These are phyloP conservation scores for Amniculicola lignicola DNA, from an alignment of 495 filamentous ascomycete species.

Conservation along the genomic window DNA sequence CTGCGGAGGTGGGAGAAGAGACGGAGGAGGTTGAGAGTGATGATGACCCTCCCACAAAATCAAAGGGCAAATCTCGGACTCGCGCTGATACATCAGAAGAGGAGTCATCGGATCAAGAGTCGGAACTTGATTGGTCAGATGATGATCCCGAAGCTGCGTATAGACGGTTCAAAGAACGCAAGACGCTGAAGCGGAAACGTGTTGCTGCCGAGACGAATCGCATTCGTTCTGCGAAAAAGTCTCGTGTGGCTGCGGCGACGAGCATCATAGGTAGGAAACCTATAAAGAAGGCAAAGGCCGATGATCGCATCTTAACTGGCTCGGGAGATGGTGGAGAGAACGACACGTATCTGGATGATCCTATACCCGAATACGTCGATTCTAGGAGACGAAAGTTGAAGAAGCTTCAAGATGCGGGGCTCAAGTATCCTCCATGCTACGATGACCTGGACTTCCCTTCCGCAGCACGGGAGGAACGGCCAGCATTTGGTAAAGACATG, in stretches of 20 bases:
- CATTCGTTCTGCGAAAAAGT: slow-evolving; percentile 42
- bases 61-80: too few species aligned
- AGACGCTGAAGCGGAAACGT: slow-evolving; percentile 54
- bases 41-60: too few species aligned
- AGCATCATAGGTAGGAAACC: slow-evolving; percentile 38
- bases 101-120: neutral
- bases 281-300: neutral
- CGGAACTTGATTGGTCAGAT: slow-evolving; percentile 35
- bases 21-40: slow-evolving; percentile 26
- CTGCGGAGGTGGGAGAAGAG: slow-evolving; percentile 22
- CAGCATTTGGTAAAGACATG: slow-evolving; percentile 58
- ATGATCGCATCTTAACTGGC: neutral
- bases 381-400: slow-evolving; percentile 53
- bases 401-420: slow-evolving; percentile 60
- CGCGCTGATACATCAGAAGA: neutral
- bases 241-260: slow-evolving; percentile 37
- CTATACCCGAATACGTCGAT: slow-evolving; percentile 58
- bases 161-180: slow-evolving; percentile 58
- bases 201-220: slow-evolving; percentile 50
- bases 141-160: slow-evolving; percentile 53
- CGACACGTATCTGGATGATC: slow-evolving; percentile 52
- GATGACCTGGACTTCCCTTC: slow-evolving; percentile 84
- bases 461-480: slow-evolving; percentile 66
- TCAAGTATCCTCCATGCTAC: slow-evolving; percentile 77
- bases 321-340: slow-evolving; percentile 39